These are phyloP conservation scores for Gloeopeniophorella convolvens DNA, from an alignment of 768 basidiomycete genomes.

Conservation along the genomic window DNA sequence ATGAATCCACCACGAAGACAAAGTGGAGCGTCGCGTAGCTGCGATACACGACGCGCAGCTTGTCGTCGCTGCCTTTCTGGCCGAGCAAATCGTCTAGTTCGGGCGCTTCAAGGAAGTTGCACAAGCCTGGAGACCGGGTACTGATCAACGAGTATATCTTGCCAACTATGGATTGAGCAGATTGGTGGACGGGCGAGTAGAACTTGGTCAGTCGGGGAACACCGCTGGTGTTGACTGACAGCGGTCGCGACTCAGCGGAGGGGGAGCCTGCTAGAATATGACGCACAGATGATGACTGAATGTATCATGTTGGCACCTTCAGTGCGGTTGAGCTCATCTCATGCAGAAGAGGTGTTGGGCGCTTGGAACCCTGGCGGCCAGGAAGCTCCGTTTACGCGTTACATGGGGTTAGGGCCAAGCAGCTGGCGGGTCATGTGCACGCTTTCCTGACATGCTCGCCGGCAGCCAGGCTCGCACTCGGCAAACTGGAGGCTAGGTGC, in stretches of 20 bases:
- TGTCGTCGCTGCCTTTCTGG: constrained; percentile 41
- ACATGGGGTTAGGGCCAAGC: constrained; percentile 13
- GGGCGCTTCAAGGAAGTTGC: constrained; percentile 95
- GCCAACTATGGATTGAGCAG: constrained; percentile 64
- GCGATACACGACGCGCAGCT: constrained; percentile 86
- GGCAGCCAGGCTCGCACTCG: too few species aligned
- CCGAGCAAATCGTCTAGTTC: constrained; percentile 74
- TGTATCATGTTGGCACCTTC: constrained; percentile 16
- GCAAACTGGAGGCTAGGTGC: too few species aligned
- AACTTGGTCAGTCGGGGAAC: constrained; percentile 81
- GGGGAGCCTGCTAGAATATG: too few species aligned
- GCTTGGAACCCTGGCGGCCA: too few species aligned
- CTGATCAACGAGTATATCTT: constrained; percentile 89
- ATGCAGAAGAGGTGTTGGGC: too few species aligned
- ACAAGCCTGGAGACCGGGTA: constrained; percentile 72
- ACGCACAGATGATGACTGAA: constrained; percentile 21
- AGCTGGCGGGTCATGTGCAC: too few species aligned
- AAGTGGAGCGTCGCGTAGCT: constrained; percentile 97
- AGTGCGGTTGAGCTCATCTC: constrained; percentile 19
- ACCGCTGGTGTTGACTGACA: constrained; percentile 87
- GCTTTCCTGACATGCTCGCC: too few species aligned
- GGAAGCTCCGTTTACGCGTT: too few species aligned
- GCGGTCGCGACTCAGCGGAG: constrained; percentile 3
- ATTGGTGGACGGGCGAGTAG: constrained; percentile 72
- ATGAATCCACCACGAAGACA: constrained; percentile 92